These are phyloP conservation scores for Colletotrichum cereale DNA, from an alignment of 2,329 filamentous ascomycete genomes.

Conservation along the genomic window DNA sequence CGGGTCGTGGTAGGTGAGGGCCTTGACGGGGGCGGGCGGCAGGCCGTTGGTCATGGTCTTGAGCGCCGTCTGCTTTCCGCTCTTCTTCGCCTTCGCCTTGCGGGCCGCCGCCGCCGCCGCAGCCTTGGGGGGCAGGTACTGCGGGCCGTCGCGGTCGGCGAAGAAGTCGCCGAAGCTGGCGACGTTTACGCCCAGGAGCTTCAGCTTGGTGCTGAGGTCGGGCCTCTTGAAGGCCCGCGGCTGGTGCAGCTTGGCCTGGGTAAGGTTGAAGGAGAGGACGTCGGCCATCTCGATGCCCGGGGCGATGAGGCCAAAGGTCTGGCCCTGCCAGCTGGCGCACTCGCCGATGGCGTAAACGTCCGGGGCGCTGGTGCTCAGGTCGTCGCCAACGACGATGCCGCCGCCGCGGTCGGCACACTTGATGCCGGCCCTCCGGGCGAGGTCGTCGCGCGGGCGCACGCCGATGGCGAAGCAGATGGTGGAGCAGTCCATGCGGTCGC, in stretches of 20 bases:
- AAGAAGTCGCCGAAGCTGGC: constrained; percentile 96
- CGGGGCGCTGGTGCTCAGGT: constrained; percentile 76
- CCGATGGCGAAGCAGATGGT: constrained; percentile 93
- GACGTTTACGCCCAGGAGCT: constrained; percentile 89
- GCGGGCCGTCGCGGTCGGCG: constrained; percentile 86
- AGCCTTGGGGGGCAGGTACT: constrained; percentile 75
- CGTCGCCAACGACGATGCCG: constrained; percentile 78
- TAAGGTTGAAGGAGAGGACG: constrained; percentile 90
- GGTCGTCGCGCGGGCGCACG: constrained; percentile 82
- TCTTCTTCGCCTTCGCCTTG: constrained; percentile 53
- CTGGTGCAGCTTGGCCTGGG: constrained; percentile 80
- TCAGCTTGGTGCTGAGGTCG: constrained; percentile 91
- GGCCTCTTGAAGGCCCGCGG: constrained; percentile 81
- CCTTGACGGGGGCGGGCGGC: constrained; percentile 76
- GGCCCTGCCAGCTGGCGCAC: constrained; percentile 89
- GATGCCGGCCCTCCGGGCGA: constrained; percentile 78
- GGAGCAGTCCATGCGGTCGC: constrained; percentile 80
- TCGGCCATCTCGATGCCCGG: constrained; percentile 95
- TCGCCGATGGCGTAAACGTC: constrained; percentile 91
- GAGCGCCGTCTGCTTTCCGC: constrained; percentile 48
- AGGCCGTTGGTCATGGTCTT: constrained; percentile 67
- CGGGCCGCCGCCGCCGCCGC: no score
- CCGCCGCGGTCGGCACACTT: constrained; percentile 79
- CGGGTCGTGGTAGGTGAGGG: constrained; percentile 88
- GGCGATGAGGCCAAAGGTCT: constrained; percentile 90